Base-by-base conservation (phyloP, 768 basidiomycete genomes). In the Leccinum uliginosum region DNA sequence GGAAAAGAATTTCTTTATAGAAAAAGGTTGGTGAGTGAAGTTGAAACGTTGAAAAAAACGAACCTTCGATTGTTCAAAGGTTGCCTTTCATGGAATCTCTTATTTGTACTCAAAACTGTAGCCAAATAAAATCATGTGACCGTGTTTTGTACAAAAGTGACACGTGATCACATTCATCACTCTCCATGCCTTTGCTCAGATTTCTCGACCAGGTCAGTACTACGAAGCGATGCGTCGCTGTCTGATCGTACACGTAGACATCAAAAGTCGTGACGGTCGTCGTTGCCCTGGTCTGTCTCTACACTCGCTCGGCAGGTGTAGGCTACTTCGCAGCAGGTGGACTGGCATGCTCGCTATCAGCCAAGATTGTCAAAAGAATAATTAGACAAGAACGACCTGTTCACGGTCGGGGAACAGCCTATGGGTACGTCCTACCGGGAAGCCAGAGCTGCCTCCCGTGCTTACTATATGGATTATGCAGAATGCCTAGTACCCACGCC, bases 401-500 rank as follows among this genome's bases (percentile, higher is more conserved):
- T 32, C 64, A 73, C 23, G 62, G 65, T 45, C 71, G 72, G 45
- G 89, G 85, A 66, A 73, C 74, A 51, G 75, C 83, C 4, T 92
- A 87, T 66, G 90, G 90, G 89, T 91, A 64, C 50, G 82, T 57
- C 45, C n/a, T 40, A 9, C 23, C 30, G 0, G n/a, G 32, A 45
- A 15, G 6, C 7, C 11, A 29, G 29, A 21, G 40, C n/a, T 35
- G 35, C 38, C 26, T 30, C 26, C 24, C 24, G 29, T 38, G 30
- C 52, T 53, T 24, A 61, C 19, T 7, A 26, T 7, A 24, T 23
- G 14, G 19, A 24, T 40, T n/a, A 15, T 56, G 49, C 65, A 91
- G 90, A 12, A 91, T 92, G 90, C 90, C 90, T 6, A 89, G 86
- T 59, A 91, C 90, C 6, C 90, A 92, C 68, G 85, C 89, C 11